These are phyloP conservation scores for Fraxinus nigra DNA, from an alignment of 305 asterid genomes.

Conservation along the genomic window DNA sequence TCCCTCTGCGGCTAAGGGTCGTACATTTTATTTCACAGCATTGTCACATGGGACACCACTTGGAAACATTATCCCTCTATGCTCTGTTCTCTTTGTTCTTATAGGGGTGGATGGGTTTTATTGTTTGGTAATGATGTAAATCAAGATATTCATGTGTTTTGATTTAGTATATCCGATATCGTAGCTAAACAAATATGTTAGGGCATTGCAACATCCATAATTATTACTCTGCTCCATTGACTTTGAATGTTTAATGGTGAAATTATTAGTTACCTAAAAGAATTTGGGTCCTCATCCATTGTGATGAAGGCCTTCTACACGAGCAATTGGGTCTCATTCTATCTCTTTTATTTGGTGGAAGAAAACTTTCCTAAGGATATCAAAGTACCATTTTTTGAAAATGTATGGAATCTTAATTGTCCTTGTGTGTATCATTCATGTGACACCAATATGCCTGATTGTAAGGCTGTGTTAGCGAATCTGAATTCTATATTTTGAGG, in stretches of 20 bases:
- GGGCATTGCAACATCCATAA: neutral
- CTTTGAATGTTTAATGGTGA: neutral
- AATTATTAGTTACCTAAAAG: neutral
- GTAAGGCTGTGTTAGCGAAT: neutral
- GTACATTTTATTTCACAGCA: too few species aligned
- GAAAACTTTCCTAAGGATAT: neutral
- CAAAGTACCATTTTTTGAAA: neutral
- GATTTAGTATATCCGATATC: neutral
- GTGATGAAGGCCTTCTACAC: neutral
- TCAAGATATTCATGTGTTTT: neutral
- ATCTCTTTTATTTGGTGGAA: neutral
- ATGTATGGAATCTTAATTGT: neutral
- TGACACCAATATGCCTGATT: neutral
- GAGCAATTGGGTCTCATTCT: neutral
- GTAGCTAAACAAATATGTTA: neutral
- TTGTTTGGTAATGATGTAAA: neutral
- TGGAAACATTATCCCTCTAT: neutral
- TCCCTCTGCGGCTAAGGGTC: too few species aligned
- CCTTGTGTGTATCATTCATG: neutral
- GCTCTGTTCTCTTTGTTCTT: neutral
- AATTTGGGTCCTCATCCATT: neutral
- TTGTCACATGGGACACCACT: too few species aligned
- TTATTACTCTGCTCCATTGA: neutral
- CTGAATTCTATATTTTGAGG: neutral
- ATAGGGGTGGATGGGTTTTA: neutral